A percentile compares a stretch with the other conserved stretches of the same genome.
Evolutionary conservation across 2,329 filamentous ascomycete genomes (phyloP).

Genomic region (Amesomyces nigricolor): DNA sequence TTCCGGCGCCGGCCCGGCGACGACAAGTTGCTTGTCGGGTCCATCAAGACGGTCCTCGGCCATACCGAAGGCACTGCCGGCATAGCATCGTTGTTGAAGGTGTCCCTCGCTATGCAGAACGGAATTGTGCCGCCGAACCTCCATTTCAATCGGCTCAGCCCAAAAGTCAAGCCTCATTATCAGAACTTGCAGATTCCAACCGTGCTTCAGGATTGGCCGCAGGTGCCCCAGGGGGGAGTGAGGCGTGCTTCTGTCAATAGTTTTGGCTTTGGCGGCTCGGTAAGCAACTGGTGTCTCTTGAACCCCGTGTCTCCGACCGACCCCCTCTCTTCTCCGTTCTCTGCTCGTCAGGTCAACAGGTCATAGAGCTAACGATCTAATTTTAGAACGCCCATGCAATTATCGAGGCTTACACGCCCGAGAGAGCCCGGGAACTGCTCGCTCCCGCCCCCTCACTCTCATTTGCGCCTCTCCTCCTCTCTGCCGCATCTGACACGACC

Average conservation of each 20-base stretch:
- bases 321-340: not conserved
- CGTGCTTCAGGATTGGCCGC: slow-evolving; percentile 6
- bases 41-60: slow-evolving; percentile 38
- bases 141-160: slow-evolving; percentile 42
- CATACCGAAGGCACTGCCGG: slow-evolving; percentile 44
- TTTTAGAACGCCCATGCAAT: not conserved
- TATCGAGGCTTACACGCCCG: not conserved
- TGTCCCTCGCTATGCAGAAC: slow-evolving; percentile 36
- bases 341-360: too few relatives aligned
- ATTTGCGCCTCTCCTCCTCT: not conserved
- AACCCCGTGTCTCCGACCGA: not conserved
- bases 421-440: not conserved
- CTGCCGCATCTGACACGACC: not conserved
- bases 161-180: slow-evolving; percentile 33
- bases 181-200: slow-evolving; percentile 37
- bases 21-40: slow-evolving; percentile 31
- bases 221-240: not conserved
- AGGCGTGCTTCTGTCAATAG: slow-evolving; percentile 10
- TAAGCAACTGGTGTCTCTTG: not conserved
- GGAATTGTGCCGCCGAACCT: slow-evolving; percentile 36
- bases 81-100: slow-evolving; percentile 40
- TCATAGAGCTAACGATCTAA: not conserved
- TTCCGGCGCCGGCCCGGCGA: not conserved
- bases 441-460: not conserved
- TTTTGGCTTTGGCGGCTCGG: not conserved